Percentiles rank a stretch among this genome's conserved stretches.
These are phyloP conservation scores for Trichoderma cornu-damae DNA, from an alignment of 2,329 filamentous ascomycete species.

Conservation along the genomic window DNA sequence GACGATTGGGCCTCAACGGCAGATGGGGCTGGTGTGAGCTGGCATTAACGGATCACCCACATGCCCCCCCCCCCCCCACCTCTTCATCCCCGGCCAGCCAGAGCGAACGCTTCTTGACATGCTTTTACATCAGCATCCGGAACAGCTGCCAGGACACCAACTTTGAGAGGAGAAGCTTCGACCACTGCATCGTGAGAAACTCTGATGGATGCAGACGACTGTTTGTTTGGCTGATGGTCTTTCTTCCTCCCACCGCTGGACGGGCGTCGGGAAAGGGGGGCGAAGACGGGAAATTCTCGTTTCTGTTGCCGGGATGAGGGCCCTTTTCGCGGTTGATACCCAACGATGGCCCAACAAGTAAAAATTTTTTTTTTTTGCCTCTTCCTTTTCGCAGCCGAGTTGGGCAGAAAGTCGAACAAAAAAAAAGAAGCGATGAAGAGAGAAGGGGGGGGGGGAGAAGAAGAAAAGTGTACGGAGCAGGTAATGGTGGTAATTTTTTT, in stretches of 20 bases:
- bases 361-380: too few relatives aligned
- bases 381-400: not conserved
- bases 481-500: not conserved
- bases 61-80: not conserved
- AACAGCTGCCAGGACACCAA: not conserved
- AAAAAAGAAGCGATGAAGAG: too few relatives aligned
- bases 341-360: not conserved
- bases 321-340: constrained; percentile 16
- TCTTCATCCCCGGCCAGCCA: not conserved
- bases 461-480: not conserved
- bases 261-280: not conserved
- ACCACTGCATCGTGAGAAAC: not conserved
- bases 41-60: constrained; percentile 15
- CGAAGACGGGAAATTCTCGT: not conserved
- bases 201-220: not conserved
- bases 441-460: not conserved
- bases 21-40: constrained; percentile 14
- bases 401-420: constrained; percentile 10
- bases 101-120: not conserved
- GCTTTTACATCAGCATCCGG: not conserved
- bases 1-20: constrained; percentile 19
- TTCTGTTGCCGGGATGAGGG: not conserved
- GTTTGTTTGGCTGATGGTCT: not conserved
- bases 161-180: not conserved
- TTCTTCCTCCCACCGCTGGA: not conserved